Evolutionary conservation across 441 rosid genomes (phyloP), one percentile per base, ranked within the genome.

Genomic region (Breynia disticha): DNA sequence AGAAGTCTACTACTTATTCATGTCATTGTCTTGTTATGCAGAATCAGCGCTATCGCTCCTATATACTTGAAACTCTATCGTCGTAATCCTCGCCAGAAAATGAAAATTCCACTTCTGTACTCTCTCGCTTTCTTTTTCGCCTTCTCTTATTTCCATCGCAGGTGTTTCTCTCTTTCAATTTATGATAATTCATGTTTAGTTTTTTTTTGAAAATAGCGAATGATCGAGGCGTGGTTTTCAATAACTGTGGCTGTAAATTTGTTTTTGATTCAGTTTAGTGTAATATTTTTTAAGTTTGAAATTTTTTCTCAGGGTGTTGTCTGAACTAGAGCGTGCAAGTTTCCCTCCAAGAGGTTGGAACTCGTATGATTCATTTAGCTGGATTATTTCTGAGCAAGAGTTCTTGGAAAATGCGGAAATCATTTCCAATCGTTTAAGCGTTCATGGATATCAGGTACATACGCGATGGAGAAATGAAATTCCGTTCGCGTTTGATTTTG

Each of bases 281-380:
- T 14, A 39, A 39, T 39, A 13, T 39, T 39, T n/a, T 39, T 9
- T 2, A 39, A 9, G 43, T 2, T 39, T 9, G 43, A 39, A 37
- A 48, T 16, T 19, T 49, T 49, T 12, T 70, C 69, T 67, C 81
- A 83, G 95, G 74, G 55, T 74, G 28, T 67, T 57, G 45, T 67
- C 71, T 49, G 48, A 55, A n/a, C 7, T 20, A 16, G 55, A 57
- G 20, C 90, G 54, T 55, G 90, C 91, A 50, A 72, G 72, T 70
- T 63, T 62, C 32, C 97, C 98, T 17, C 97, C 97, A 9, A 79
- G 97, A 81, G 98, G 98, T 47, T 93, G 98, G 97, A 93, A 86
- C 63, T 79, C 98, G 3, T 93, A 88, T 35, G 95, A 93, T 67
- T 84, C 97, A 51, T 88, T 82, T 68, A 80, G 82, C 69, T 93